These are phyloP conservation scores for Wakefieldia striispora DNA, from an alignment of 768 basidiomycete genomes.

Conservation along the genomic window DNA sequence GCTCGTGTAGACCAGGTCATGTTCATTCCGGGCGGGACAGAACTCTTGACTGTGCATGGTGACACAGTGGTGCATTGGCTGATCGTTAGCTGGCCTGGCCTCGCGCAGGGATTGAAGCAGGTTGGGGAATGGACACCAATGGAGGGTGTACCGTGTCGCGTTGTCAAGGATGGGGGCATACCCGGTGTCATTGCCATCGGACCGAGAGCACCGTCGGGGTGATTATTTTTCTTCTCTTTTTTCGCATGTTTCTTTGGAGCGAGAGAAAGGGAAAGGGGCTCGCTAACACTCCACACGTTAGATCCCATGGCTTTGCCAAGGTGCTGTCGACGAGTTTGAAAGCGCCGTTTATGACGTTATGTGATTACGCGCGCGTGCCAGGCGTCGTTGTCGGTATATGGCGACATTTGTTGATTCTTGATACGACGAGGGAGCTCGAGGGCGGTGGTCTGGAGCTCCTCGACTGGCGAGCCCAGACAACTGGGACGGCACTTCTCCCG, in stretches of 20 bases:
- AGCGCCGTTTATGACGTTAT: conserved; percentile 21
- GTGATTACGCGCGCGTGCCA: conserved; percentile 23
- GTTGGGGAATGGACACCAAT: conserved; percentile 19
- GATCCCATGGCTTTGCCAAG: conserved; percentile 15
- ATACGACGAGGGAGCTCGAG: conserved; percentile 16
- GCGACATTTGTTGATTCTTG: conserved; percentile 22
- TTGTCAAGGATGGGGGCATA: conserved; percentile 19
- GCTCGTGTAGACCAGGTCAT: conserved; percentile 26
- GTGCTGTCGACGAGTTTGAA: conserved; percentile 18
- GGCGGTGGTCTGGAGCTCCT: conserved; percentile 27
- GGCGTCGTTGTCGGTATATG: conserved; percentile 26
- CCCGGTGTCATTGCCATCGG: conserved; percentile 21
- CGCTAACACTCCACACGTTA: not conserved
- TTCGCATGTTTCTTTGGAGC: too few relatives aligned
- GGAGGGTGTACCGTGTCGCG: conserved; percentile 15
- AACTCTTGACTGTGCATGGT: conserved; percentile 27
- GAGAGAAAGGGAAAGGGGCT: not conserved
- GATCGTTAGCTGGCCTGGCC: conserved; percentile 16
- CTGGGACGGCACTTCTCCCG: conserved; percentile 26
- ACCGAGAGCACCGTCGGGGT: conserved; percentile 12
- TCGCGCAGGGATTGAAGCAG: conserved; percentile 12
- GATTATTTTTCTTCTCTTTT: not conserved
- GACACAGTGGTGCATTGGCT: conserved; percentile 26
- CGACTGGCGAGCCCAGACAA: conserved; percentile 25
- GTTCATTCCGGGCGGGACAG: conserved; percentile 24